Percentiles rank a stretch among this genome's conserved stretches.
phyloP scores from a whole-genome alignment of 2,329 filamentous ascomycete species.

The Didymella arachidicola region DNA sequence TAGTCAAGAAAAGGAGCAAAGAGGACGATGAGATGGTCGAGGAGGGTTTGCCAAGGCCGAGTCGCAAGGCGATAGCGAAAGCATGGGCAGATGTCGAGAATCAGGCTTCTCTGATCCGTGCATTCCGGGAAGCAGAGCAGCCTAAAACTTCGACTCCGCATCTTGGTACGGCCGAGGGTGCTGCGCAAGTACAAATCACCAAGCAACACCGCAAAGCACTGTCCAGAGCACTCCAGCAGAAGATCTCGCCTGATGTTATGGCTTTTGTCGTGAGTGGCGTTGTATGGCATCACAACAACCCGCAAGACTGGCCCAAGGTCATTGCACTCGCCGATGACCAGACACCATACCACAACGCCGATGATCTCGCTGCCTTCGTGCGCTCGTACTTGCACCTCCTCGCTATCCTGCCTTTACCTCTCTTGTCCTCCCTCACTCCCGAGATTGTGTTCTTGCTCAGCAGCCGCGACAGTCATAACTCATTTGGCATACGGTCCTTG shows the following conservation, averaged over 20 bases:
- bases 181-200: conserved; percentile 28
- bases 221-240: conserved; percentile 39
- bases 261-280: conserved; percentile 54
- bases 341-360: conserved; percentile 52
- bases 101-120: conserved; percentile 40
- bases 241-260: conserved; percentile 51
- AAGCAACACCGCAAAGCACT: conserved; percentile 46
- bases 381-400: conserved; percentile 55
- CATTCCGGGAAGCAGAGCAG: conserved; percentile 29
- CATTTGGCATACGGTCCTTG: conserved; percentile 56
- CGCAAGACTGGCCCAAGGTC: conserved; percentile 44
- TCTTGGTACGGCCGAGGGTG: not conserved
- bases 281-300: conserved; percentile 43
- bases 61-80: conserved; percentile 34
- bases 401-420: conserved; percentile 48
- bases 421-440: conserved; percentile 47
- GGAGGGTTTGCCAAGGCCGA: conserved; percentile 37
- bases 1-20: conserved; percentile 42
- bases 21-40: conserved; percentile 49
- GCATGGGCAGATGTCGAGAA: conserved; percentile 38
- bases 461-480: conserved; percentile 55
- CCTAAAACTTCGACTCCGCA: not conserved
- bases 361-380: conserved; percentile 52
- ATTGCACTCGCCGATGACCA: conserved; percentile 52
- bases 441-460: conserved; percentile 48